A percentile compares a stretch with the other conserved stretches of the same genome.
phyloP scores from a whole-genome alignment of 352 stramenopile genomes.

The Plasmopara muralis region DNA sequence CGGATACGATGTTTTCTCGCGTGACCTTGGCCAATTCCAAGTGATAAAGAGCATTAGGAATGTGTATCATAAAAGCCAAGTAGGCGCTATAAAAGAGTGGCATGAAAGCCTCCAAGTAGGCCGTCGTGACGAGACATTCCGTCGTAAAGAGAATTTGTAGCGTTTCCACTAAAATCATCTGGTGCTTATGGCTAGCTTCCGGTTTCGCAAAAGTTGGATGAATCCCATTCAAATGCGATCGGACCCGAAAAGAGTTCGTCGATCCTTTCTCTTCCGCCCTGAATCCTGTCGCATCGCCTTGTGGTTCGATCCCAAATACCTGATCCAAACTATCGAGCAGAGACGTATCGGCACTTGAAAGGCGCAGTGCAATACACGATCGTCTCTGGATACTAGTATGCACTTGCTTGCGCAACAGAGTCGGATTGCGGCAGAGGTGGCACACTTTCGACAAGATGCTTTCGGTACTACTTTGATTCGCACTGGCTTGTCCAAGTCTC shows the following conservation, averaged over 20 bases:
- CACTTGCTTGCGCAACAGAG: not conserved
- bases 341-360: not conserved
- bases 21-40: slow-evolving; percentile 5
- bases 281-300: not conserved
- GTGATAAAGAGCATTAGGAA: slow-evolving; percentile 4
- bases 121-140: slow-evolving; percentile 5
- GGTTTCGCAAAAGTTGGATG: not conserved
- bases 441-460: not conserved
- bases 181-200: not conserved
- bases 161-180: slow-evolving; percentile 1
- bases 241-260: not conserved
- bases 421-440: not conserved
- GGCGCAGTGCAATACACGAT: not conserved
- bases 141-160: slow-evolving; percentile 6
- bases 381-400: not conserved
- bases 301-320: not conserved
- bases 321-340: slow-evolving; percentile 3
- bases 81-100: slow-evolving; percentile 8
- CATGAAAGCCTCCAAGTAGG: slow-evolving; percentile 10
- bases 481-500: slow-evolving; percentile 2
- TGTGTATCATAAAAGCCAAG: slow-evolving; percentile 5
- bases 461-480: not conserved
- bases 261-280: not conserved
- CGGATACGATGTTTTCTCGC: not conserved
- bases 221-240: not conserved